phyloP scores from a whole-genome alignment of 1,284 basidiomycete genomes.

The Cutaneotrichosporon cavernicola region DNA sequence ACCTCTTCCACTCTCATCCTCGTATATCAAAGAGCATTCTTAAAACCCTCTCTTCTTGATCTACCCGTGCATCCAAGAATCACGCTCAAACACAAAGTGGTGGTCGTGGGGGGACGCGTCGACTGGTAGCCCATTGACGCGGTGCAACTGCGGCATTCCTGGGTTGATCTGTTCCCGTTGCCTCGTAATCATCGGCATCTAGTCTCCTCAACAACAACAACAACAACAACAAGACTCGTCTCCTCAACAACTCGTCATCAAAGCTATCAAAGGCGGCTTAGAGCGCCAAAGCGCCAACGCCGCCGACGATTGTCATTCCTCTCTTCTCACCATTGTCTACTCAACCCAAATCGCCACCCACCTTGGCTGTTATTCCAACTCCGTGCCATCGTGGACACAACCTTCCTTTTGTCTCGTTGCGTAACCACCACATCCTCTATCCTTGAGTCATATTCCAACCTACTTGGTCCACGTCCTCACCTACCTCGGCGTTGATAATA shows the following conservation, averaged over 20 bases:
- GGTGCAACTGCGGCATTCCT: neutral
- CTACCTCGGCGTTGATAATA: too few species aligned
- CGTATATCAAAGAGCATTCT: neutral
- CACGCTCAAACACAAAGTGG: neutral
- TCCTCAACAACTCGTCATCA: neutral
- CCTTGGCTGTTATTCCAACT: neutral
- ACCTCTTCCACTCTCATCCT: neutral
- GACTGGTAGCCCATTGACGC: neutral
- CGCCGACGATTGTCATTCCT: neutral
- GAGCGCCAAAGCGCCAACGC: conserved; percentile 12
- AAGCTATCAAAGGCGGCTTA: neutral
- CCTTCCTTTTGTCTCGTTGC: neutral
- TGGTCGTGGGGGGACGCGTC: neutral
- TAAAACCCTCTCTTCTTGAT: neutral
- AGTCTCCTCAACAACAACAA: neutral
- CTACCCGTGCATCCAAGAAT: neutral
- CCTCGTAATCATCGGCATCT: conserved; percentile 1
- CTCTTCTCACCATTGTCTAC: neutral
- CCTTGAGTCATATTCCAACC: neutral
- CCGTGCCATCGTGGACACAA: neutral
- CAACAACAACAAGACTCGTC: neutral
- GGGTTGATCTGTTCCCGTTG: neutral
- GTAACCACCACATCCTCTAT: neutral
- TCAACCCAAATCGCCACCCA: neutral
- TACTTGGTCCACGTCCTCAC: neutral